A percentile compares a stretch with the other conserved stretches of the same genome.
phyloP scores from a whole-genome alignment of 2,329 filamentous ascomycete genomes.

The Scleromitrula shiraiana region DNA sequence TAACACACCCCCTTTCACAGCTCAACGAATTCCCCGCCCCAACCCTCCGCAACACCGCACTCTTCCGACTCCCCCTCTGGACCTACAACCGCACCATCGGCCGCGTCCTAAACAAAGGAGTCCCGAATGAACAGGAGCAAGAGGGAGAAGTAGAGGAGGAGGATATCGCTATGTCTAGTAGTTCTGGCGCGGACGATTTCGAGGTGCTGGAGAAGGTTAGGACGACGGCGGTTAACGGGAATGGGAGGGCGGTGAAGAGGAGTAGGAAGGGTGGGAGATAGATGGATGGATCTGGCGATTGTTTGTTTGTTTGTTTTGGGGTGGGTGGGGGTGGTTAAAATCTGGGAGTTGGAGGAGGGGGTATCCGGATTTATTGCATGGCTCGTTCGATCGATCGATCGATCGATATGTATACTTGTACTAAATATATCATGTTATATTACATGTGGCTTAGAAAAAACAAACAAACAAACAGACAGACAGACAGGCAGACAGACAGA shows the following conservation, averaged over 20 bases:
- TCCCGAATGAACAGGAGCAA: slow-evolving; percentile 30
- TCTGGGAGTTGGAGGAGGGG: too few relatives aligned
- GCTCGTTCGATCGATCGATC: too few relatives aligned
- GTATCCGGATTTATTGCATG: too few relatives aligned
- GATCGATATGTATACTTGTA: too few relatives aligned
- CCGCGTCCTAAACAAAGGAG: slow-evolving; percentile 38
- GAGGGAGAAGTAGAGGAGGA: slow-evolving; percentile 33
- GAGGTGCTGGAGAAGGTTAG: slow-evolving; percentile 51
- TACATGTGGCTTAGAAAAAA: too few relatives aligned
- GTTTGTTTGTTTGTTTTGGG: too few relatives aligned
- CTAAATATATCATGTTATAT: too few relatives aligned
- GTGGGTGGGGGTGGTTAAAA: too few relatives aligned
- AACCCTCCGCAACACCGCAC: slow-evolving; percentile 71
- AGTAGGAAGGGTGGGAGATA: slow-evolving; percentile 24
- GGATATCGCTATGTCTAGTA: slow-evolving; percentile 43
- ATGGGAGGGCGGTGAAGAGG: slow-evolving; percentile 20
- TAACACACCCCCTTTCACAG: too few relatives aligned
- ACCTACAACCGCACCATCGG: slow-evolving; percentile 51
- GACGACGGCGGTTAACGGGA: slow-evolving; percentile 25
- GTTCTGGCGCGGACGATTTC: slow-evolving; percentile 53
- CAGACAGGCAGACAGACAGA: too few relatives aligned
- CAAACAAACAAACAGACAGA: too few relatives aligned
- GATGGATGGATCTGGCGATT: not conserved
- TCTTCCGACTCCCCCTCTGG: slow-evolving; percentile 72
- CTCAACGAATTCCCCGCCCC: slow-evolving; percentile 72